A percentile compares a stretch with the other conserved stretches of the same genome.
Evolutionary conservation across 768 basidiomycete genomes (phyloP).

Genomic region (Xanthoconium stramineum): DNA sequence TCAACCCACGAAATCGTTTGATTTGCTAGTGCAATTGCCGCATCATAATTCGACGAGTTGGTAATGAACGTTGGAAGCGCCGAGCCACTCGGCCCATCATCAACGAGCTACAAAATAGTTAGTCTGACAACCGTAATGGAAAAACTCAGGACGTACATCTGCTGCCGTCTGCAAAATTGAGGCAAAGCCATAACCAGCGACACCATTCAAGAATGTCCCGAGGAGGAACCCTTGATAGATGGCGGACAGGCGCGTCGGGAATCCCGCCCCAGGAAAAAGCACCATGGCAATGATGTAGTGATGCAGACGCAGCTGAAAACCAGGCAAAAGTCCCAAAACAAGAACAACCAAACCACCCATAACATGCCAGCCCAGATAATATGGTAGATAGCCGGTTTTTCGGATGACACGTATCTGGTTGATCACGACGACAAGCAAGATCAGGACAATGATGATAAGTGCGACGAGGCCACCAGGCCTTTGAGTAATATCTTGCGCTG

Average conservation of each 20-base stretch:
- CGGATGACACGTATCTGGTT: conserved; percentile 83
- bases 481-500: conserved; percentile 60
- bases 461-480: conserved; percentile 66
- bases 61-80: conserved; percentile 70
- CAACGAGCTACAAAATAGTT: conserved; percentile 50
- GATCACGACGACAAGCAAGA: conserved; percentile 55
- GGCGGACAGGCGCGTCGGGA: conserved; percentile 76
- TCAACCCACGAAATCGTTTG: conserved; percentile 58
- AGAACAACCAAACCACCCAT: conserved; percentile 62
- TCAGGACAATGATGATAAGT: conserved; percentile 63
- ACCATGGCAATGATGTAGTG: conserved; percentile 79
- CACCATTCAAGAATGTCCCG: conserved; percentile 79
- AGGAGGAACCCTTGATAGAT: conserved; percentile 80
- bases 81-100: conserved; percentile 70
- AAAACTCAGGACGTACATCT: conserved; percentile 45
- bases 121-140: conserved; percentile 1
- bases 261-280: conserved; percentile 74
- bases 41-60: conserved; percentile 65
- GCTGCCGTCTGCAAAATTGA: conserved; percentile 74
- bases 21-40: conserved; percentile 48
- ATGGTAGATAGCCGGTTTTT: conserved; percentile 79
- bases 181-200: conserved; percentile 75
- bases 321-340: conserved; percentile 67
- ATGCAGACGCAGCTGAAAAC: conserved; percentile 67
- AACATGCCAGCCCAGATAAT: conserved; percentile 73